Conservation (phyloP, 2,329 filamentous ascomycete genomes). For the Alternaria triticina region DNA sequence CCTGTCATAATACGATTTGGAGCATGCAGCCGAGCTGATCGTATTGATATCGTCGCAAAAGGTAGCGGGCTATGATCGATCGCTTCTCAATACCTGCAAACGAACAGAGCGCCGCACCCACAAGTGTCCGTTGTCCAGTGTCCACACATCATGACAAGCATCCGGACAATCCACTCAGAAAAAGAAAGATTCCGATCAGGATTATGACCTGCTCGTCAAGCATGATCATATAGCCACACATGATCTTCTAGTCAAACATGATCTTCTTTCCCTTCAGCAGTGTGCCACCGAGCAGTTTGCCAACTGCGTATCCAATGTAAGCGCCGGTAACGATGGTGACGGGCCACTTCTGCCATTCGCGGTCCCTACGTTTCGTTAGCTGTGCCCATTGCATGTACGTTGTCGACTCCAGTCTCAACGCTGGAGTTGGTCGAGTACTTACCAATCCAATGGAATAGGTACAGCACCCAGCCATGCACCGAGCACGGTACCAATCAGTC, state of each 20-base stretch:
- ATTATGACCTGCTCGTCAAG: conserved; percentile 1
- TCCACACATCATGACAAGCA: neutral
- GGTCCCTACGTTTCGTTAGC: conserved; percentile 64
- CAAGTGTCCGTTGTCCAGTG: neutral
- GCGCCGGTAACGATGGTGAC: conserved; percentile 86
- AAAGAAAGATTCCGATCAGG: neutral
- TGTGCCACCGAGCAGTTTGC: conserved; percentile 66
- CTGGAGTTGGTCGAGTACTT: conserved; percentile 24
- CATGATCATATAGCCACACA: neutral
- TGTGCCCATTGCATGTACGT: neutral
- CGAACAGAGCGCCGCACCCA: neutral
- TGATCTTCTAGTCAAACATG: conserved; percentile 47
- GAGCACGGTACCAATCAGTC: conserved; percentile 74
- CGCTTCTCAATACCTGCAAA: neutral
- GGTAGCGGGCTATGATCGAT: neutral
- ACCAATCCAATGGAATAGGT: conserved; percentile 95
- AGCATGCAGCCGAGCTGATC: neutral
- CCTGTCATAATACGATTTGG: neutral
- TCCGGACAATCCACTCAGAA: neutral
- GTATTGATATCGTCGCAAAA: neutral
- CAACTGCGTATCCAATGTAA: conserved; percentile 78
- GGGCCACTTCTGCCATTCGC: conserved; percentile 99
- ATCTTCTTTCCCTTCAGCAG: conserved; percentile 55
- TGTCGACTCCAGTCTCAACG: neutral
- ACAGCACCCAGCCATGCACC: conserved; percentile 94